phyloP scores from a whole-genome alignment of 352 stramenopile genomes.

The Pythium pyrilobum region DNA sequence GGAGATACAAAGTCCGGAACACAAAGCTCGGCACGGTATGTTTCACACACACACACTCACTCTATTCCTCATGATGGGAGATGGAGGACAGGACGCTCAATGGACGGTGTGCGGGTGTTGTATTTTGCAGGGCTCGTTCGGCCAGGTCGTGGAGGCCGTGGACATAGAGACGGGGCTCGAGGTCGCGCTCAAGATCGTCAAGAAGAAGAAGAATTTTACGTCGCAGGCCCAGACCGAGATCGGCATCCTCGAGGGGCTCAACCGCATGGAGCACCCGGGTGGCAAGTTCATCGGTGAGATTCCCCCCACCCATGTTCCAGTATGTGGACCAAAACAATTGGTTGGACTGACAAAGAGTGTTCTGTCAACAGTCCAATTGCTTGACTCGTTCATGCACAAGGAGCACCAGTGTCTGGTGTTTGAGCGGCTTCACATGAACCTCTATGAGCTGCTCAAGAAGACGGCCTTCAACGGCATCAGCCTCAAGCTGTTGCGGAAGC shows the following conservation, averaged over 20 bases:
- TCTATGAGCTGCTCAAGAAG: constrained; percentile 96
- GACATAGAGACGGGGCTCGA: constrained; percentile 72
- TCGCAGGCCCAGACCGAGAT: constrained; percentile 98
- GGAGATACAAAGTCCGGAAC: constrained; percentile 64
- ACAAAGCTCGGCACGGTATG: constrained; percentile 71
- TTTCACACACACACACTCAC: neutral
- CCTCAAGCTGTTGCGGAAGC: constrained; percentile 94
- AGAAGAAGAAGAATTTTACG: constrained; percentile 97
- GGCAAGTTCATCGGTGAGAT: constrained; percentile 92
- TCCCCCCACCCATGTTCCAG: no score
- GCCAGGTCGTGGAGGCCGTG: constrained; percentile 72
- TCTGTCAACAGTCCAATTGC: constrained; percentile 74
- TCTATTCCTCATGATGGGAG: neutral
- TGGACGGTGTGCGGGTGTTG: neutral
- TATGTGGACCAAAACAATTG: neutral
- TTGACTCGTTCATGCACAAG: constrained; percentile 94
- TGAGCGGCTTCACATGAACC: constrained; percentile 93
- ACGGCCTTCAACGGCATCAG: constrained; percentile 91
- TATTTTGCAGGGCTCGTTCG: constrained; percentile 64
- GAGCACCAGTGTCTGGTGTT: constrained; percentile 99
- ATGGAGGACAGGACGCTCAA: neutral
- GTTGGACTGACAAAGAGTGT: neutral
- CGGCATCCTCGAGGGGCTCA: constrained; percentile 90
- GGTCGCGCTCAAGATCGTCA: constrained; percentile 99
- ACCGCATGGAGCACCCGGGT: constrained; percentile 72